A percentile compares a stretch with the other conserved stretches of the same genome.
These are phyloP conservation scores for Trichoderma semiorbis DNA, from an alignment of 2,329 filamentous ascomycete species.

Conservation along the genomic window DNA sequence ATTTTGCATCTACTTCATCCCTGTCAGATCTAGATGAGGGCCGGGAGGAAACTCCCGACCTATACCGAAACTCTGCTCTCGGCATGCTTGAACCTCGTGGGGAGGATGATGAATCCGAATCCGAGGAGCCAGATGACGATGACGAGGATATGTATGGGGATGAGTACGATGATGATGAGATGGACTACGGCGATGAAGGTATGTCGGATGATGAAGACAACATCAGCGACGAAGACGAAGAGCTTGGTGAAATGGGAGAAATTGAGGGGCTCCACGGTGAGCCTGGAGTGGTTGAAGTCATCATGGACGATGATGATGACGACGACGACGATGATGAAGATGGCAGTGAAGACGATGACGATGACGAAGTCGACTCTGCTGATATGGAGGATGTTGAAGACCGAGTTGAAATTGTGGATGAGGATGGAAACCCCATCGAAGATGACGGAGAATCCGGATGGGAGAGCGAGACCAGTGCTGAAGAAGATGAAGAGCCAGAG, in stretches of 20 bases:
- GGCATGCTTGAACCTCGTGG: constrained; percentile 87
- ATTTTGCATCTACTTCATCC: constrained; percentile 82
- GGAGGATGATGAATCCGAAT: constrained; percentile 77
- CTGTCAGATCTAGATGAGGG: constrained; percentile 84
- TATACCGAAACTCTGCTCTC: constrained; percentile 93
- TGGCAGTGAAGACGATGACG: constrained; percentile 51
- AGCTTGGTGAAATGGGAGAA: constrained; percentile 76
- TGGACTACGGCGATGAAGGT: constrained; percentile 84
- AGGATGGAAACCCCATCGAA: constrained; percentile 56
- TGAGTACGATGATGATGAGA: constrained; percentile 85
- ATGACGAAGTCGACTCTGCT: constrained; percentile 43
- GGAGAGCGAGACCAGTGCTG: constrained; percentile 59
- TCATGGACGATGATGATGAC: constrained; percentile 68
- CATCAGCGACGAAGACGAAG: constrained; percentile 86
- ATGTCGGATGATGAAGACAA: constrained; percentile 79
- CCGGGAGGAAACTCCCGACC: constrained; percentile 90
- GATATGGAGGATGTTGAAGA: constrained; percentile 54
- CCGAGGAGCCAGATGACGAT: constrained; percentile 67
- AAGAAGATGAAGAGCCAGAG: constrained; percentile 51
- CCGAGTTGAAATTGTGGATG: constrained; percentile 57
- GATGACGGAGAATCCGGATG: constrained; percentile 59
- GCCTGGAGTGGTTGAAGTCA: constrained; percentile 65
- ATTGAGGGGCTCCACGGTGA: constrained; percentile 72
- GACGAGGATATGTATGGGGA: constrained; percentile 93
- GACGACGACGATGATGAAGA: constrained; percentile 64